Evolutionary conservation across 2,329 filamentous ascomycete species (phyloP).

Genomic region (Phoma herbarum): DNA sequence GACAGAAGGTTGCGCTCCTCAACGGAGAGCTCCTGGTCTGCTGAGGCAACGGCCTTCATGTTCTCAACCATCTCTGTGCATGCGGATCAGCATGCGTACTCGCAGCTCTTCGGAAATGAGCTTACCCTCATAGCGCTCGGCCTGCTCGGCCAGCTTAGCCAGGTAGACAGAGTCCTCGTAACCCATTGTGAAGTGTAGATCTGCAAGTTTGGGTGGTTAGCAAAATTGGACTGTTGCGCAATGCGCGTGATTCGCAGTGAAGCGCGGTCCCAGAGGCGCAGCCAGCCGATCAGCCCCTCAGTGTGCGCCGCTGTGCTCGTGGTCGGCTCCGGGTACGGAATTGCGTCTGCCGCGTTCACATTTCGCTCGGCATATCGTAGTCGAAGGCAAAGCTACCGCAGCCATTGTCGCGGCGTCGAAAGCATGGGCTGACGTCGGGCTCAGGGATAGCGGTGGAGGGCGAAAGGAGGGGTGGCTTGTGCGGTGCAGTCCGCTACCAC

Average conservation of each 20-base stretch:
- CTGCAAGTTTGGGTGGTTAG: conserved; percentile 39
- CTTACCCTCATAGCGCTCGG: conserved; percentile 98
- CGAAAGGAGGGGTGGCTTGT: conserved; percentile 43
- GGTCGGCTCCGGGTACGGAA: background rate
- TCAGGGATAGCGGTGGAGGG: conserved; percentile 28
- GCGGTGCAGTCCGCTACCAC: conserved; percentile 32
- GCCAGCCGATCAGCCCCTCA: conserved; percentile 29
- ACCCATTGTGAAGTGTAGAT: conserved; percentile 76
- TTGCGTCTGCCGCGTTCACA: background rate
- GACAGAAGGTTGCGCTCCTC: conserved; percentile 98
- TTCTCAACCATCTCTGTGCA: conserved; percentile 96
- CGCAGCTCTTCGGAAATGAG: conserved; percentile 13
- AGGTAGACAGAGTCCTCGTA: conserved; percentile 99
- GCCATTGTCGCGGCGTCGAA: conserved; percentile 16
- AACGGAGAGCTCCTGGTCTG: conserved; percentile 72
- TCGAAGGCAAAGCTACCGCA: background rate
- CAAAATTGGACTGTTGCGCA: conserved; percentile 22
- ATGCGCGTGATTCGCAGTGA: conserved; percentile 26
- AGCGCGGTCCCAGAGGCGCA: conserved; percentile 24
- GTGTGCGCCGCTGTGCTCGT: conserved; percentile 26
- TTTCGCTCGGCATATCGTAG: background rate
- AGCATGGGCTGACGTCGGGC: conserved; percentile 33
- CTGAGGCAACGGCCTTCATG: conserved; percentile 98
- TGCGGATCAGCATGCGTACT: conserved; percentile 28
- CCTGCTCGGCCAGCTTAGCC: conserved; percentile 99